Evolutionary conservation across 495 filamentous ascomycete genomes (phyloP).

Genomic region (Terfezia boudieri): DNA sequence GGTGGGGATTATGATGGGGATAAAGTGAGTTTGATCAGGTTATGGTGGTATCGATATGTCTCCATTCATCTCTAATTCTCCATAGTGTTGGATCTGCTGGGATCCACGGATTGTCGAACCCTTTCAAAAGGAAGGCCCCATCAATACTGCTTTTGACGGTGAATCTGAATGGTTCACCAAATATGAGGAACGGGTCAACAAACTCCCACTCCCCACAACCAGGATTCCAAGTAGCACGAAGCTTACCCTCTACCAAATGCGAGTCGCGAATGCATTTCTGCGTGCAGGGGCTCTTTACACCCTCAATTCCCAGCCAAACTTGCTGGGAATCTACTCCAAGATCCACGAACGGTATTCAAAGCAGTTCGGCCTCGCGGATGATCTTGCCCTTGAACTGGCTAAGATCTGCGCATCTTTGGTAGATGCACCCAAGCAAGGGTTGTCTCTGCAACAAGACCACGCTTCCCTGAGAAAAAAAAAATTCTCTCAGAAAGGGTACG

Average conservation of each 20-base stretch:
- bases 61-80: background rate
- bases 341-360: slow-evolving; percentile 56
- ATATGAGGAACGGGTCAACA: slow-evolving; percentile 10
- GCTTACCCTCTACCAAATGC: too few relatives aligned
- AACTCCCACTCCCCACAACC: slow-evolving; percentile 3
- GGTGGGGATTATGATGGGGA: slow-evolving; percentile 96
- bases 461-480: slow-evolving; percentile 20
- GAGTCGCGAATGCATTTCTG: background rate
- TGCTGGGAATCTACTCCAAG: slow-evolving; percentile 52
- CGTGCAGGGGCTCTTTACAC: background rate
- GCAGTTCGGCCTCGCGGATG: slow-evolving; percentile 32
- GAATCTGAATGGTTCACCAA: slow-evolving; percentile 14
- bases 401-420: slow-evolving; percentile 57
- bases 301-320: slow-evolving; percentile 27
- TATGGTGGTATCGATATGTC: background rate
- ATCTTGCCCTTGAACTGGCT: slow-evolving; percentile 35
- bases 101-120: slow-evolving; percentile 46
- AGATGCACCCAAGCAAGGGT: slow-evolving; percentile 60
- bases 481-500: slow-evolving; percentile 19
- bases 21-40: slow-evolving; percentile 21
- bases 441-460: slow-evolving; percentile 35
- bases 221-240: too few relatives aligned
- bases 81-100: slow-evolving; percentile 61
- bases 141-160: slow-evolving; percentile 24
- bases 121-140: slow-evolving; percentile 50